Evolutionary conservation across 495 filamentous ascomycete genomes (phyloP).

Genomic region (Penicillium arizonense): DNA sequence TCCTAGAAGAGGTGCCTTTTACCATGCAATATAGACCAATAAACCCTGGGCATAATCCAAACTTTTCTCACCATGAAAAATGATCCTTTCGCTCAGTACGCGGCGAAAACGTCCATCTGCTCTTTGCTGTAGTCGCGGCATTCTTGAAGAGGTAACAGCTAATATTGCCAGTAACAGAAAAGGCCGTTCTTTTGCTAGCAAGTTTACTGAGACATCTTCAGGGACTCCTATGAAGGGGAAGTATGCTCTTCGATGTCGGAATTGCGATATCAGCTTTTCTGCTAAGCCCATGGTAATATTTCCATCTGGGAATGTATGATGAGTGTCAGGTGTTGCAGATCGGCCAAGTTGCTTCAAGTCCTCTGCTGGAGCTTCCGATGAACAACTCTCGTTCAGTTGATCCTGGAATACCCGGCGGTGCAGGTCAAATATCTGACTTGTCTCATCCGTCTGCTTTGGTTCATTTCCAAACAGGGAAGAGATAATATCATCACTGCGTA

Average conservation of each 20-base stretch:
- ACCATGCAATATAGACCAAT: slow-evolving; percentile 34
- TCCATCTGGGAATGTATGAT: no score
- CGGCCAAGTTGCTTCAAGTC: no score
- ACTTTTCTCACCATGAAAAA: slow-evolving; percentile 26
- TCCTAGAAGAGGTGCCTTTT: not conserved
- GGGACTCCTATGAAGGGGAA: not conserved
- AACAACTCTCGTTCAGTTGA: not conserved
- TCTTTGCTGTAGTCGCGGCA: not conserved
- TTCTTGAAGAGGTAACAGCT: not conserved
- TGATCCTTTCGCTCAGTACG: slow-evolving; percentile 3
- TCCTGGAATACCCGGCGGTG: no score
- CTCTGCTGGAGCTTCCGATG: not conserved
- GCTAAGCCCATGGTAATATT: not conserved
- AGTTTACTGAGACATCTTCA: not conserved
- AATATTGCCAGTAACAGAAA: not conserved
- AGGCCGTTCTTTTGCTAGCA: not conserved
- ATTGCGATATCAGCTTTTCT: not conserved
- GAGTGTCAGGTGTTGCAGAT: no score
- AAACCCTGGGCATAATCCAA: slow-evolving; percentile 31
- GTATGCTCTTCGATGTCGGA: not conserved
- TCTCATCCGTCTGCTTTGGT: not conserved
- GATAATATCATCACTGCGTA: not conserved
- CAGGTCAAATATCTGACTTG: not conserved
- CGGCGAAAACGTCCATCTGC: not conserved
- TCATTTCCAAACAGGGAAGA: not conserved